Base-by-base conservation (phyloP, 129 eudicot species). In the Glebionis coronaria region DNA sequence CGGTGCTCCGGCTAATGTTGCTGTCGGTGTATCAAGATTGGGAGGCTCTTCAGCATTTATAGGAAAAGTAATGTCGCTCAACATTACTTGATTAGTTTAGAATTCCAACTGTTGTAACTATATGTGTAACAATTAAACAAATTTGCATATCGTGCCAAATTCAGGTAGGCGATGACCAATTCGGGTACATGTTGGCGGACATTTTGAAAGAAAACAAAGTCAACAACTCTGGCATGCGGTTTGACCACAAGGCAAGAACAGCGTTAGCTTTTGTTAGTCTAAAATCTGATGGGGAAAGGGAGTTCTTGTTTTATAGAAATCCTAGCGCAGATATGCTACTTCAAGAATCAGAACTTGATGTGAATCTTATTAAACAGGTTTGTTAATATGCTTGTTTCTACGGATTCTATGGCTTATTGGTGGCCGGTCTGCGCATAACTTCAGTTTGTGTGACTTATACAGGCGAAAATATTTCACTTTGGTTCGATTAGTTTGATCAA, bases 1-100 rank as follows among this genome's bases (percentile, higher is more conserved):
- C 44, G 96, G 96, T 71, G 96, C 96, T 71, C 96, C 96, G 70
- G 96, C 96, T 51, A 89, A 89, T 60, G 96, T 89, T 68, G 96
- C 96, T 47, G 96, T 85, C 31, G 72, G 93, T 51, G 54, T 89
- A 50, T 73, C 96, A 61, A 83, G 79, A 61, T 57, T 89, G 61
- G 96, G 96, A 65, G 96, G 96, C 73, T 89, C 93, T 19, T 76
- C 96, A 0, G 92, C 96, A 67, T 89, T 89, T 79, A 81, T 89
- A 14, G 96, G 96, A 40, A 89, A 89, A 83, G 96, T 85, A 45
- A 35, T 27, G 72, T 42, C 63, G 38, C 5, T 38, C 60, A 23
- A 21, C 19, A 12, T 12, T 55, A 56, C 20, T 19, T n/a, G 20
- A 18, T 49, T 8, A 12, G 5, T 12, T 49, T 50, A 14, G 18